Percentiles rank a stretch among this genome's conserved stretches.
Conservation (phyloP, 2,329 filamentous ascomycete genomes). For the Purpureocillium lavendulum region DNA sequence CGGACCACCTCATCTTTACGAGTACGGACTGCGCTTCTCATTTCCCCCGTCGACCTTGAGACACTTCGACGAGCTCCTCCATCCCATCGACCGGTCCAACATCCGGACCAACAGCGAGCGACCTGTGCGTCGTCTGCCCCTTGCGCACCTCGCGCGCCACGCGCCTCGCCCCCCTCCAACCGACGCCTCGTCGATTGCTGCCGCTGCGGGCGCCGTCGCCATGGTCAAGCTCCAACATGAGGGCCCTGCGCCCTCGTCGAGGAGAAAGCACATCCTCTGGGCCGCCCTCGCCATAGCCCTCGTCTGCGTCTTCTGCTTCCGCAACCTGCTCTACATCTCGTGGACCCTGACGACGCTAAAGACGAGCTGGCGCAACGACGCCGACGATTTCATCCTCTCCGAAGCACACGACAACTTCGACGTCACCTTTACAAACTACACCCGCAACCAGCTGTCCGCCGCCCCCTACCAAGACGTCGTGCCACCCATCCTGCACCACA, state of each 20-base stretch:
- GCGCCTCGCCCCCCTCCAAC: too few relatives aligned
- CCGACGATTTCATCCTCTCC: conserved; percentile 18
- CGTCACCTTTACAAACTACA: conserved; percentile 23
- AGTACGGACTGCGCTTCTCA: too few relatives aligned
- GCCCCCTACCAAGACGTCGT: conserved; percentile 19
- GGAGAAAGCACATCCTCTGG: background rate
- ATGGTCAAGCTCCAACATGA: background rate
- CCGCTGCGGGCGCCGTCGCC: conserved; percentile 5
- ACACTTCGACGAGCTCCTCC: too few relatives aligned
- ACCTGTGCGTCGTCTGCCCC: too few relatives aligned
- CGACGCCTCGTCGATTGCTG: too few relatives aligned
- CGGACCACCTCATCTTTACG: too few relatives aligned
- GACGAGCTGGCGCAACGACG: conserved; percentile 15
- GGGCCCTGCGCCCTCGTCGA: background rate
- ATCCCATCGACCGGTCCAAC: too few relatives aligned
- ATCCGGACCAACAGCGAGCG: too few relatives aligned
- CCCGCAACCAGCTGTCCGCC: conserved; percentile 16
- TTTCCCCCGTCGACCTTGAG: too few relatives aligned
- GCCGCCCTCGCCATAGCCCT: conserved; percentile 2
- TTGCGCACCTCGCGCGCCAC: too few relatives aligned
- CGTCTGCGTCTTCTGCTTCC: conserved; percentile 7
- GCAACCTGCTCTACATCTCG: conserved; percentile 14
- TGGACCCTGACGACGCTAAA: conserved; percentile 20
- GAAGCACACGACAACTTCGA: conserved; percentile 19
- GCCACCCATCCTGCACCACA: conserved; percentile 25